Evolutionary conservation across 139 green algal genomes (phyloP).

Genomic region (Chlamydomonas applanata): DNA sequence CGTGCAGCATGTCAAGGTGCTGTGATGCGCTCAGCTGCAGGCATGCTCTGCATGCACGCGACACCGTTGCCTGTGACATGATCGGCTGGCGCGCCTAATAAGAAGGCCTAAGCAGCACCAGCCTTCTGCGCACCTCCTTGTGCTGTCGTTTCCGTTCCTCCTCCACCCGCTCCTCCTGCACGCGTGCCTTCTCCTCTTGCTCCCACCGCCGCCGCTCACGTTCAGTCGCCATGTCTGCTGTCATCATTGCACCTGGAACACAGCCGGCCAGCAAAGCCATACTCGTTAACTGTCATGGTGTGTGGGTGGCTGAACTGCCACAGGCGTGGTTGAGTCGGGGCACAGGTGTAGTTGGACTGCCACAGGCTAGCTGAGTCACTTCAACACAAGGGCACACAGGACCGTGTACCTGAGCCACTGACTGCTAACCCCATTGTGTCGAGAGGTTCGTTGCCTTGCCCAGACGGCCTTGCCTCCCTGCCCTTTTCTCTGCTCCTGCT

Average conservation of each 20-base stretch:
- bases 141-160: constrained; percentile 19
- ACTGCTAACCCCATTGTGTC: constrained; percentile 29
- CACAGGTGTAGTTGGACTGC: neutral
- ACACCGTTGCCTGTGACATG: too few relatives aligned
- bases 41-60: too few relatives aligned
- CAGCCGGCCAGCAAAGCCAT: constrained; percentile 4
- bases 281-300: too few relatives aligned
- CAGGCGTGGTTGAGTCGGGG: too few relatives aligned
- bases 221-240: constrained; percentile 57
- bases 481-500: neutral
- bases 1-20: neutral
- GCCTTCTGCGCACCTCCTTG: constrained; percentile 17
- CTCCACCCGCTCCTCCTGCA: constrained; percentile 31
- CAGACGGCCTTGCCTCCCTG: neutral
- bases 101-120: neutral
- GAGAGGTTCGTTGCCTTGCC: neutral
- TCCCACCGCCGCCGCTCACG: constrained; percentile 54
- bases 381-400: neutral
- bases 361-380: too few relatives aligned
- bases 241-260: constrained; percentile 44
- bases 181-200: constrained; percentile 38
- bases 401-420: constrained; percentile 19
- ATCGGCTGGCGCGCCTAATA: too few relatives aligned
- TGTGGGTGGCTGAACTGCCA: too few relatives aligned
- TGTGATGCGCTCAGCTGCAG: too few relatives aligned